Conservation (phyloP, 768 basidiomycete genomes). For the Hemileccinum impolitum region DNA sequence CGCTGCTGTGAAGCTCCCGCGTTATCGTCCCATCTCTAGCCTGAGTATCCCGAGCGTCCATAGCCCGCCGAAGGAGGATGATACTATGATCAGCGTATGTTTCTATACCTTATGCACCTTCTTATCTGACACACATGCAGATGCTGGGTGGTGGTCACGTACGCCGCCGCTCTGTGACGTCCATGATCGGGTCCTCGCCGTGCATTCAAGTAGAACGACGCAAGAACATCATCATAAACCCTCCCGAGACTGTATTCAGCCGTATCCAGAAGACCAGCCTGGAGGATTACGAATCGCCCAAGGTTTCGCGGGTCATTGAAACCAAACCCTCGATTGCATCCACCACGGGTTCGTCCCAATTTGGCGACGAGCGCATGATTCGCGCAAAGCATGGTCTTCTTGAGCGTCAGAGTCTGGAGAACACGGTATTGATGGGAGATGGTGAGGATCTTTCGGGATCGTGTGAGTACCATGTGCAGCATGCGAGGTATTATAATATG, state of each 20-base stretch:
- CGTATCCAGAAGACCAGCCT: slow-evolving; percentile 27
- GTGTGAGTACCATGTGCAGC: slow-evolving; percentile 39
- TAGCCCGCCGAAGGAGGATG: slow-evolving; percentile 61
- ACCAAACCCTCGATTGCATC: slow-evolving; percentile 63
- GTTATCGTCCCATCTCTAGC: slow-evolving; percentile 64
- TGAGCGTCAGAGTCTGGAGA: slow-evolving; percentile 65
- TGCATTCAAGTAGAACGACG: slow-evolving; percentile 64
- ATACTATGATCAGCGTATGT: slow-evolving; percentile 78
- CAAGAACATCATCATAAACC: slow-evolving; percentile 40
- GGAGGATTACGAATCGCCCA: slow-evolving; percentile 32
- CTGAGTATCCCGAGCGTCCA: slow-evolving; percentile 49
- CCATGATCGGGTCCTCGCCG: slow-evolving; percentile 66
- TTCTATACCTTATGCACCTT: background rate
- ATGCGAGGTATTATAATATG: background rate
- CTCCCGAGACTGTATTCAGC: slow-evolving; percentile 33
- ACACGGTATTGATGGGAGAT: slow-evolving; percentile 58
- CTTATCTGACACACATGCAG: slow-evolving; percentile 32
- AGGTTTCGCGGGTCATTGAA: slow-evolving; percentile 49
- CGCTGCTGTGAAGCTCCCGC: slow-evolving; percentile 40
- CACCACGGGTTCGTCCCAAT: slow-evolving; percentile 51
- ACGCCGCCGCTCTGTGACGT: slow-evolving; percentile 63
- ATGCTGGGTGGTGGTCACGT: slow-evolving; percentile 81
- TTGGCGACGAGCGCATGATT: slow-evolving; percentile 69
- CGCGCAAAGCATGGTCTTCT: slow-evolving; percentile 58
- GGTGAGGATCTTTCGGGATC: slow-evolving; percentile 56